A percentile compares a stretch with the other conserved stretches of the same genome.
These are phyloP conservation scores for Oryza rufipogon DNA, from an alignment of 176 grass and related monocot species.

Conservation along the genomic window DNA sequence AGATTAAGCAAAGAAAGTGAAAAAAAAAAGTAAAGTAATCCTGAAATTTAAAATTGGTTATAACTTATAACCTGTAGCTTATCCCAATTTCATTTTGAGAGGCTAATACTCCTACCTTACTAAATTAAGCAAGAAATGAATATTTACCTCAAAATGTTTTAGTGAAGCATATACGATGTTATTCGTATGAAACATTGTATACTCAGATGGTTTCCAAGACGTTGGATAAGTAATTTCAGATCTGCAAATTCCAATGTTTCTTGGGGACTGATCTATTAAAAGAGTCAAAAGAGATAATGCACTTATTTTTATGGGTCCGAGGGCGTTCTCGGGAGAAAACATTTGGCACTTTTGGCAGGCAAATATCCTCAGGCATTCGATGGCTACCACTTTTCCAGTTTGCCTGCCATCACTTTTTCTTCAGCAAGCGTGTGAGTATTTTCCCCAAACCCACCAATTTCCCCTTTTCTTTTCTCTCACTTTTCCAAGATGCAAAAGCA, in stretches of 20 bases:
- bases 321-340: constrained; percentile 27
- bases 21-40: no score
- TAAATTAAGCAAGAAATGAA: no score
- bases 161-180: no score
- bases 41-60: no score
- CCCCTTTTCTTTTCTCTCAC: background rate
- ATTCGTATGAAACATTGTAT: no score
- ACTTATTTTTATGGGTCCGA: constrained; percentile 32
- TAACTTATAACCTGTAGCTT: no score
- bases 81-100: no score
- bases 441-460: constrained; percentile 48
- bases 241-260: background rate
- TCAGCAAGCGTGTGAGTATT: constrained; percentile 44
- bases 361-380: constrained; percentile 25
- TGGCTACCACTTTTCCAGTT: constrained; percentile 8
- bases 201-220: background rate
- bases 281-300: background rate
- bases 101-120: no score
- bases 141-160: no score
- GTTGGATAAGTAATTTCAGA: background rate
- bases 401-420: background rate
- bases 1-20: no score
- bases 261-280: background rate
- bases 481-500: background rate
- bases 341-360: constrained; percentile 43